Evolutionary conservation across 1,139 yeast species (phyloP), one percentile per base, ranked within the genome.

Genomic region (Geotrichum klebahnii): DNA sequence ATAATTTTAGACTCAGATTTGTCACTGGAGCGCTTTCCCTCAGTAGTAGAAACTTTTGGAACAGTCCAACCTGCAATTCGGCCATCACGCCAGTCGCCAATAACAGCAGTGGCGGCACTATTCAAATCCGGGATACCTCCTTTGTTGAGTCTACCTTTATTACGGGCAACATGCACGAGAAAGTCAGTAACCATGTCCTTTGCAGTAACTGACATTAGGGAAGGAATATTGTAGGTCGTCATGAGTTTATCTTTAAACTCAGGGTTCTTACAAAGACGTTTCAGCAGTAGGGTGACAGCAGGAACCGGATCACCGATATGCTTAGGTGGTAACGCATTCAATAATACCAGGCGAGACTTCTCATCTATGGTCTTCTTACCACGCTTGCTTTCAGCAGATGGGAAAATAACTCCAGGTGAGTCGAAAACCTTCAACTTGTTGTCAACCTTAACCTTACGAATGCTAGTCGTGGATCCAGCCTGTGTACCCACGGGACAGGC

Each of bases 31-130:
- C 62, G 14, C 10, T 69, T 66, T 43, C 61, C 62, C 40, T 22
- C 44, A 12, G 37, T 38, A 10, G 64, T 53, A 35, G 65, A 57
- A 33, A 60, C 56, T 59, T 84, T 86, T 44, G 97, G 96, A 60
- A 81, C 69, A 2, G 89, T 81, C 96, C 97, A 92, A 41, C 97
- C 96, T 52, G 82, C 70, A 59, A 92, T 80, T 66, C 95, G 81
- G 53, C 98, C 98, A 69, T 90, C 97, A 70, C 97, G 82, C 97
- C 97, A 92, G 70, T 92, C 99, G 60, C 80, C 87, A 63, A 94
- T 75, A 3, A 92, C 85, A 32, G 86, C 76, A 60, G 78, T 68
- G 36, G 95, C 96, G 12, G 98, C 96, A 57, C 94, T 77, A 52
- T 81, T 83, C 59, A 92, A 68, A 66, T 92, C 89, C 48, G 98